Base-by-base conservation (phyloP, 1,284 basidiomycete species). In the Boletellus deceptivus region DNA sequence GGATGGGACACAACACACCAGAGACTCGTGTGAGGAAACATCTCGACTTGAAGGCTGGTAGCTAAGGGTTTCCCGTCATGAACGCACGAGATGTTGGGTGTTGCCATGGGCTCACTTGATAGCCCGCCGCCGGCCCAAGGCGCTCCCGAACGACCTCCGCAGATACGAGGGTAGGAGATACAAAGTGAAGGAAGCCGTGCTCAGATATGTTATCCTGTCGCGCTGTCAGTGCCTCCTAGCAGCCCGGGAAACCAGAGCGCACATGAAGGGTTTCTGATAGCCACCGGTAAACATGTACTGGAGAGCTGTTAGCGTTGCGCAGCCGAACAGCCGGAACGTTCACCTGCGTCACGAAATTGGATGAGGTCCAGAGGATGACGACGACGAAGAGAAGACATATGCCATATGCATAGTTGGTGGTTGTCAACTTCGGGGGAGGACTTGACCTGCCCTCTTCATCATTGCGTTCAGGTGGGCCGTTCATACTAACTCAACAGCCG, bases 101-200 rank as follows among this genome's bases (percentile, higher is more conserved):
- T 31, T 34, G 9, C 3, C n/a, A 24, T 33, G 14, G 7, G 18
- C 58, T 61, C 38, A 53, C 65, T 10, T 50, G 39, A 6, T 36
- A 47, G 50, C 46, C 34, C 41, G 58, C 50, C 24, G 48, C 38
- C 22, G 49, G 53, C 46, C 63, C 54, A 59, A 55, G 5, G 49
- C 52, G 57, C 55, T 63, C 43, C 52, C 50, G 50, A 67, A 62
- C 50, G 65, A 64, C 55, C 68, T 70, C 48, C 77, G 75, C 51
- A 84, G 60, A 42, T 76, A 61, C 62, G 78, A 83, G 0, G 93
- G 92, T 9, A 98, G 62, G 24, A 99, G 83, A 72, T 98, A 98
- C 17, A 96, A 61, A n/a, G 85, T 74, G 68, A 98, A 99, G 9
- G 89, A 79, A 50, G 91, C 86, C 0, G 93, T 96, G 68, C 87